These are phyloP conservation scores for Stachybotrys elegans DNA, from an alignment of 2,329 filamentous ascomycete species.

Conservation along the genomic window DNA sequence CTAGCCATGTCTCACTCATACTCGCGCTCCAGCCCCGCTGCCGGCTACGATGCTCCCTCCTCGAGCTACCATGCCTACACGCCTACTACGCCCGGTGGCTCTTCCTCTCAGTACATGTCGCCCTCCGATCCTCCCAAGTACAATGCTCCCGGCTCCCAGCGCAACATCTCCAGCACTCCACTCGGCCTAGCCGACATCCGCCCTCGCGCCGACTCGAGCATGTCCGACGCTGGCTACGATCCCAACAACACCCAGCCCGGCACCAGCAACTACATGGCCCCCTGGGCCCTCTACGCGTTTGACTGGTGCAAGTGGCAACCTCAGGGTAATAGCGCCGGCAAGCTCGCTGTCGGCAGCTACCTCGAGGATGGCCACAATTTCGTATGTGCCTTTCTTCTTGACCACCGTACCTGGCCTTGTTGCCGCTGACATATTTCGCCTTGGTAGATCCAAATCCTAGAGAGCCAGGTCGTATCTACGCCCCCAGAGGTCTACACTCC, in stretches of 20 bases:
- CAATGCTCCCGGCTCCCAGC: slow-evolving; percentile 51
- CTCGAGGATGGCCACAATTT: slow-evolving; percentile 98
- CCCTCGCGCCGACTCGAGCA: slow-evolving; percentile 74
- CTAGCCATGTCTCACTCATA: slow-evolving; percentile 67
- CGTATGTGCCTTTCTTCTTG: slow-evolving; percentile 44
- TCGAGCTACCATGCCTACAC: slow-evolving; percentile 53
- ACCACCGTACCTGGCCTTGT: not conserved
- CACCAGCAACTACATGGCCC: slow-evolving; percentile 89
- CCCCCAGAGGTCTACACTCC: slow-evolving; percentile 63
- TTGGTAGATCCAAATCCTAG: slow-evolving; percentile 97
- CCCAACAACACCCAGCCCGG: slow-evolving; percentile 58
- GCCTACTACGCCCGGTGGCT: slow-evolving; percentile 59
- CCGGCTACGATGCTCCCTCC: slow-evolving; percentile 47
- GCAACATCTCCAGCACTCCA: slow-evolving; percentile 73
- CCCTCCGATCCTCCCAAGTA: slow-evolving; percentile 50
- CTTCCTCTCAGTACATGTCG: slow-evolving; percentile 60
- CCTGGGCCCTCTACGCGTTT: slow-evolving; percentile 93
- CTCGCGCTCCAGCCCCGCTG: slow-evolving; percentile 77
- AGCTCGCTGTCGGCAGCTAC: slow-evolving; percentile 93
- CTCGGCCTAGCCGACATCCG: slow-evolving; percentile 89
- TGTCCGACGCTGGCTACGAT: slow-evolving; percentile 73
- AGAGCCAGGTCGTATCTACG: slow-evolving; percentile 73
- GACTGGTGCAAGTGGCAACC: slow-evolving; percentile 99
- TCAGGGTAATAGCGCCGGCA: slow-evolving; percentile 74
- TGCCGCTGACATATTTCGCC: slow-evolving; percentile 8